These are phyloP conservation scores for Trichaptum fuscoviolaceum DNA, from an alignment of 768 basidiomycete species.

Conservation along the genomic window DNA sequence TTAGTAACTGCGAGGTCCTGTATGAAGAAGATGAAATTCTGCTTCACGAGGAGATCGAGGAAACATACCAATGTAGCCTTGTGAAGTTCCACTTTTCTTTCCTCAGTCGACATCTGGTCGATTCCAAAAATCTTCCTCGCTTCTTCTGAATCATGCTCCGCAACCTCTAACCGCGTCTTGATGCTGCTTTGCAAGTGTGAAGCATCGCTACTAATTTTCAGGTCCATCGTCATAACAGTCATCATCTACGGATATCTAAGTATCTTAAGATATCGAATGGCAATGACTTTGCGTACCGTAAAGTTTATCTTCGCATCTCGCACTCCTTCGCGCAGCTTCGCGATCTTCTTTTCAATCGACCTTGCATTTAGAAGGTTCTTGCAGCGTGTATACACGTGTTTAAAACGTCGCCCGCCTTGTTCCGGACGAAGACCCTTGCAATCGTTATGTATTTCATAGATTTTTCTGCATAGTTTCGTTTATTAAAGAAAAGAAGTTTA, in stretches of 20 bases:
- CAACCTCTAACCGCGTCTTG: background rate
- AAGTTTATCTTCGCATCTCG: background rate
- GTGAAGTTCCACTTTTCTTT: too few relatives aligned
- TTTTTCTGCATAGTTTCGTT: background rate
- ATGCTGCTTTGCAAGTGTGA: background rate
- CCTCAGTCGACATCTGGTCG: too few relatives aligned
- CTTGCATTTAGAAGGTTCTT: background rate
- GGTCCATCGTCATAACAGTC: too few relatives aligned
- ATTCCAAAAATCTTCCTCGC: too few relatives aligned
- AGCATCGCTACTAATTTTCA: conserved; percentile 9
- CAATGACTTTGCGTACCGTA: background rate
- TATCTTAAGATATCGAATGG: too few relatives aligned
- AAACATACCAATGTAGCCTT: too few relatives aligned
- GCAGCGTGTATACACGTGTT: background rate
- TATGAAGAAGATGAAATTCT: too few relatives aligned
- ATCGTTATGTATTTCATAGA: background rate
- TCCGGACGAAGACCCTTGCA: background rate
- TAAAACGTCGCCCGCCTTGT: background rate
- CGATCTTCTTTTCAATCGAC: background rate
- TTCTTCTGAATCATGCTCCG: too few relatives aligned
- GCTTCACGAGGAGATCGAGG: too few relatives aligned
- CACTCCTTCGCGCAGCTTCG: background rate
- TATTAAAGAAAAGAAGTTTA: too few relatives aligned
- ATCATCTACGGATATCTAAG: too few relatives aligned
- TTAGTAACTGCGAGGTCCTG: too few relatives aligned